Percentiles rank a stretch among this genome's conserved stretches.
phyloP scores from a whole-genome alignment of 2,329 filamentous ascomycete species.

The Claviceps humidiphila region DNA sequence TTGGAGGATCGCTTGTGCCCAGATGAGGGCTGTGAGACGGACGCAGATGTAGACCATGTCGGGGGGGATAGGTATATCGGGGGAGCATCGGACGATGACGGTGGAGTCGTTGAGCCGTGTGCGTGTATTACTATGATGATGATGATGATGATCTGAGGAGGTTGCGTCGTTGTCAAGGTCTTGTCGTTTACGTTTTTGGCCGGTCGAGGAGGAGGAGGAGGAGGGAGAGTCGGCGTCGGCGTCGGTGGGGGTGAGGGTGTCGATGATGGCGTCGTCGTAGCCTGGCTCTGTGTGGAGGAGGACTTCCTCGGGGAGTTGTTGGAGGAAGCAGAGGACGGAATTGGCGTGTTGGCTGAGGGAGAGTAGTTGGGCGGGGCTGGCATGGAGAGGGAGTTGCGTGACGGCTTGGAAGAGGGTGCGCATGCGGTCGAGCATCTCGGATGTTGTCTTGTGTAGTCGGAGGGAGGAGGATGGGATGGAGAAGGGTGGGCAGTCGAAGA shows the following conservation, averaged over 20 bases:
- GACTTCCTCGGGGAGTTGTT: conserved; percentile 17
- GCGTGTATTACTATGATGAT: background rate
- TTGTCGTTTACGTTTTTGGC: conserved; percentile 8
- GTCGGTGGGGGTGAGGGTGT: background rate
- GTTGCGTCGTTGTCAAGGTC: conserved; percentile 1
- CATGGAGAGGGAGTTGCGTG: conserved; percentile 22
- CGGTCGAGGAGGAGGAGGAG: background rate
- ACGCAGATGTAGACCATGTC: conserved; percentile 35
- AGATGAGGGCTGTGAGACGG: conserved; percentile 32
- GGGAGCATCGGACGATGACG: conserved; percentile 7
- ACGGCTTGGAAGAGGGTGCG: conserved; percentile 32
- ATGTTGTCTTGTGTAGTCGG: conserved; percentile 31
- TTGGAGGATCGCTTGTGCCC: conserved; percentile 30
- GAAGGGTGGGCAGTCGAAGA: conserved; percentile 29
- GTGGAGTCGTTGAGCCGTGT: conserved; percentile 1
- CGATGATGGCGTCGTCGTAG: background rate
- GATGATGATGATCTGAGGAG: background rate
- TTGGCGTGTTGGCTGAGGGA: conserved; percentile 25
- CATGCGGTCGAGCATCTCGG: conserved; percentile 38
- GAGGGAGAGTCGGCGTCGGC: background rate
- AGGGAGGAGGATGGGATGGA: conserved; percentile 26
- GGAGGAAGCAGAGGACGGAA: conserved; percentile 27
- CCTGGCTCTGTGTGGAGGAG: conserved; percentile 7
- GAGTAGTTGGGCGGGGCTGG: conserved; percentile 23
- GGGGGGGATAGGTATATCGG: conserved; percentile 8